Base-by-base conservation (phyloP, 495 filamentous ascomycete species). In the Pseudomonodictys pantanalensis region DNA sequence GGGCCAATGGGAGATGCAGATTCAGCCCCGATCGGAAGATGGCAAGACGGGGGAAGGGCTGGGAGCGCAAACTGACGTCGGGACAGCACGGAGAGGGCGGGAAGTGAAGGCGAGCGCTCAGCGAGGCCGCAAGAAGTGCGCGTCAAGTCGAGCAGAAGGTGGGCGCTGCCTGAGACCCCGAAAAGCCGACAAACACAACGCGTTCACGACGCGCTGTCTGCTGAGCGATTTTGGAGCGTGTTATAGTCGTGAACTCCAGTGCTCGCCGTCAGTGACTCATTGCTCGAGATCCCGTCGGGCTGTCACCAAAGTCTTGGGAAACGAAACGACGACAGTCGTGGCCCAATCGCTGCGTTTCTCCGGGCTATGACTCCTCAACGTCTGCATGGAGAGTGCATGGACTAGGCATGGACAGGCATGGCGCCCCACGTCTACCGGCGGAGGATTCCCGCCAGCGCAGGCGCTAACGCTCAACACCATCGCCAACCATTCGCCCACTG, bases 181-280 rank as follows among this genome's bases (percentile, higher is more conserved):
- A 64, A 42, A 3, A n/a, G 29, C 3, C 28, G 15, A 18, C 11
- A 3, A 2, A n/a, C 47, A 29, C 48, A 39, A 53, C 48, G 48
- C 57, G 57, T 8, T 17, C 4, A 7, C 53, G 49, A 64, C 53
- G 48, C 53, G 60, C 26, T 22, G 15, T 35, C 43, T 23, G 18
- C 25, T 56, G 59, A 62, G 59, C 15, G 59, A 44, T 56, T 56
- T 62, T 51, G 17, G 45, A 48, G 52, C 64, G 58, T 66, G 64
- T 62, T 66, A 62, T 66, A 66, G 58, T 59, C 58, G 64, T 52
- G 64, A 53, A 58, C 32, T 12, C 15, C 8, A 10, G 10, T 33
- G 38, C 22, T 22, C 24, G 58, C 24, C 33, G n/a, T n/a, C 35
- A 44, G 17, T 66, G 64, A 66, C 58, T 66, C 64, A 66, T 49